Base-by-base conservation (phyloP, 2,329 filamentous ascomycete genomes). In the Penicillium polonicum region DNA sequence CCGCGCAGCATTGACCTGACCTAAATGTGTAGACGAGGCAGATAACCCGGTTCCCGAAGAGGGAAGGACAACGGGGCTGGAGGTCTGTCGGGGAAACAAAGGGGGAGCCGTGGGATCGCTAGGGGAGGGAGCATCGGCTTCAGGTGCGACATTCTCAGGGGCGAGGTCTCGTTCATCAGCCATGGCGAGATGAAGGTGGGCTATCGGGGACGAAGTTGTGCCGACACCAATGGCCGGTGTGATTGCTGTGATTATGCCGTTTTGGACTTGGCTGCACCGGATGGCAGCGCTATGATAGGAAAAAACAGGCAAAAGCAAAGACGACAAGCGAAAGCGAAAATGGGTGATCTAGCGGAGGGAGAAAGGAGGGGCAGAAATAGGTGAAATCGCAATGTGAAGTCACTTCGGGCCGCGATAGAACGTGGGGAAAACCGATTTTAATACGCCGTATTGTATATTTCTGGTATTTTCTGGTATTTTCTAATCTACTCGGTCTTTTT, bases 1-100 rank as follows among this genome's bases (percentile, higher is more conserved):
- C 62, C 86, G 79, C 39, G 85, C 86, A 48, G 85, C 84, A 73
- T 88, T 91, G 68, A 96, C 79, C 57, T 90, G 84, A 41, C 91
- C 91, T 4, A 92, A 80, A 41, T 90, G 87, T 29, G 89, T 94
- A n/a, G 92, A 96, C n/a, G 87, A 92, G 7, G 88, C 78, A 55
- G 85, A 90, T 85, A 96, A 92, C 57, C 67, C 62, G 1, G 29
- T 8, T 6, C 62, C 57, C 2, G 60, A n/a, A 29, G 61, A 61
- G 10, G 68, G 61, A 7, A 67, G 67, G 13, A 73, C 60, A 23
- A 71, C 61, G 15, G 71, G 70, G 17, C 67, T 59, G 9, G 68
- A 67, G n/a, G 62, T 41, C 45, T 65, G 53, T 6, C 54, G 23
- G 39, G 43, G 15, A 45, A 48, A 13, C 10, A 43, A 52, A 52